Evolutionary conservation across 345 rosid genomes (phyloP), one percentile per base, ranked within the genome.

Genomic region (Pistacia integerrima): DNA sequence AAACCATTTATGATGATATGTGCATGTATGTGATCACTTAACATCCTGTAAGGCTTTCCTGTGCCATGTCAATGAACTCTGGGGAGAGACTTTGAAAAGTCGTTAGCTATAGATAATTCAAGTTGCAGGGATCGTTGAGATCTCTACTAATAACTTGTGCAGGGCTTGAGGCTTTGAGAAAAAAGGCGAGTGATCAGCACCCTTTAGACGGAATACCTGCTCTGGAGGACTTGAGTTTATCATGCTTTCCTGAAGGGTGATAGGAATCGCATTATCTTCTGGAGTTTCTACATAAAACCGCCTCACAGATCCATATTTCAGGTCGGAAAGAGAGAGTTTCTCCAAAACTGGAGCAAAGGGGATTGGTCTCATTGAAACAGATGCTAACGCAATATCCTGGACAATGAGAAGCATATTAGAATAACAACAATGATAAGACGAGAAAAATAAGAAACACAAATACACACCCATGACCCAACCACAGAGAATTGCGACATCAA

Each of bases 81-180:
- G 16, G 17, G 49, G 6, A 57, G 38, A 20, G 56, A 6, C 48
- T 60, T 35, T 11, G 2, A 46, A 69, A 66, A 69, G 41, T 59
- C 12, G 60, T 60, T 51, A 61, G 46, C 59, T 28, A 55, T n/a
- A 51, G 11, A 58, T 70, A 56, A 75, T 73, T 75, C 74, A 77
- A 59, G 83, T 69, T 52, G 82, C 63, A 75, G 88, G 84, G 61
- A 79, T 74, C 79, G 77, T 88, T n/a, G 95, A 85, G 49, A 97
- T 94, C 88, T 97, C 98, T 73, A 92, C 90, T 77, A 94, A 72
- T 80, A 90, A 49, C 84, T 90, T 93, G 82, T 96, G 99, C 54
- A 96, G 85, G 69, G 94, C 92, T 84, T 93, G 99, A 82, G 99
- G 99, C 86, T 92, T 96, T n/a, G 98, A 96, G 87, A 96, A 96